Base-by-base conservation (phyloP, 148 eudicot species). In the Nepenthes mirabilis region DNA sequence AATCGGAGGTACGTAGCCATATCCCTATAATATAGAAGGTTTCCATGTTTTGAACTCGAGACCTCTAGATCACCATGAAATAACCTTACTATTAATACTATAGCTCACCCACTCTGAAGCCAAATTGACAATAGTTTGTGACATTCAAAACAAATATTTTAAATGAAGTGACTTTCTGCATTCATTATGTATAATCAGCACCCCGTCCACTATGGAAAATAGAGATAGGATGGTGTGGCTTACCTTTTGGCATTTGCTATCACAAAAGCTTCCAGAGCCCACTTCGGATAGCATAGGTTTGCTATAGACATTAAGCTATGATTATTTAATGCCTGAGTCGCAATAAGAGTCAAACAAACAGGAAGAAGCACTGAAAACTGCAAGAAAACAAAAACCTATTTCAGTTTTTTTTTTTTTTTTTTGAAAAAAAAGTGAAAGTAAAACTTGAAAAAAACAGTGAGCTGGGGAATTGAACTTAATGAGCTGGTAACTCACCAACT, bases 181-280 rank as follows among this genome's bases (percentile, higher is more conserved):
- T 23, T 23, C 23, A 23, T 23, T 23, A 23, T 23, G 23, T 23
- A 23, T 23, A 23, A 23, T 23, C 23, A 23, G 23, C 23, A 23
- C 23, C 23, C 23, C 0, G 23, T 23, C 55, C 55, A n/a, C 8
- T 3, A 52, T 13, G 55, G 23, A 23, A 52, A 53, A 12, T 33
- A 37, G 2, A 14, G 34, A 49, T 2, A 69, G 9, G 14, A 47
- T 56, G 53, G 9, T 5, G n/a, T 8, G 43, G 11, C 43, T 49
- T 74, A 78, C 82, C 82, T 78, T 48, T 47, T 74, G 11, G 98
- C 86, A 67, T 89, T 93, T 74, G 96, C 80, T 32, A 93, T 74
- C 69, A 93, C 87, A 65, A 93, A 81, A 60, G 99, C 99, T 79
- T 93, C 91, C 61, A 86, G 58, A n/a, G 91, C 95, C 99, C 99